Conservation (phyloP, 768 basidiomycete genomes). For the Psilocybe tampanensis region DNA sequence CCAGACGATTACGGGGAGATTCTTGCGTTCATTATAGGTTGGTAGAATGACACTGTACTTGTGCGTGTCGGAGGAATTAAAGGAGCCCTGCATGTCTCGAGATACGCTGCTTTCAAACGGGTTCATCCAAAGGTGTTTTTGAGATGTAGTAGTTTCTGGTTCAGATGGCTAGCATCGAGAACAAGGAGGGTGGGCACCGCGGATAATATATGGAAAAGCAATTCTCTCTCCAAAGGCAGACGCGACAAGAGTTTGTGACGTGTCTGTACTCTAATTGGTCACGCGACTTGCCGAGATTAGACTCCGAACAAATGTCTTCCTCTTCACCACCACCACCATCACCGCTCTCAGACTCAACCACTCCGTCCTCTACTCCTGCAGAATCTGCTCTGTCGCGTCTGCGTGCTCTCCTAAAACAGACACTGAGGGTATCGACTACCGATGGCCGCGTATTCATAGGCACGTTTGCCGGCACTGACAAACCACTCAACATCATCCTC, state of each 20-base stretch:
- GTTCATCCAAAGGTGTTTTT: conserved; percentile 49
- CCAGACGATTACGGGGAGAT: conserved; percentile 88
- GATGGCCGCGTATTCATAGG: conserved; percentile 86
- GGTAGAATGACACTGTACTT: conserved; percentile 94
- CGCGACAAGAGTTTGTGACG: conserved; percentile 15
- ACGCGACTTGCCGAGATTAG: conserved; percentile 17
- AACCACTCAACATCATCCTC: conserved; percentile 80
- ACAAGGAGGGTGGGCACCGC: conserved; percentile 10
- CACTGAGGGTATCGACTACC: conserved; percentile 62
- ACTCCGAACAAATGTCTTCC: conserved; percentile 16
- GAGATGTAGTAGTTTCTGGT: background rate
- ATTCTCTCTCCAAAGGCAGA: background rate
- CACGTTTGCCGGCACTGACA: conserved; percentile 85
- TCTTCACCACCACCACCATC: conserved; percentile 16
- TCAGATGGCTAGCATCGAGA: conserved; percentile 22
- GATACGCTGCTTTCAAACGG: conserved; percentile 61
- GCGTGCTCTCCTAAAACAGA: conserved; percentile 51
- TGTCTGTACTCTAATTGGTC: conserved; percentile 14
- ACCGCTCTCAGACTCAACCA: background rate
- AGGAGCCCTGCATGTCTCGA: conserved; percentile 68
- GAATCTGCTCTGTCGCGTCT: conserved; percentile 21
- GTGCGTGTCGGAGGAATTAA: conserved; percentile 53
- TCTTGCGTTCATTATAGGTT: conserved; percentile 93
- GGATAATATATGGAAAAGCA: background rate
- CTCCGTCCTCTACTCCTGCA: conserved; percentile 1